Base-by-base conservation (phyloP, 345 rosid species). In the Ceriops tagal region DNA sequence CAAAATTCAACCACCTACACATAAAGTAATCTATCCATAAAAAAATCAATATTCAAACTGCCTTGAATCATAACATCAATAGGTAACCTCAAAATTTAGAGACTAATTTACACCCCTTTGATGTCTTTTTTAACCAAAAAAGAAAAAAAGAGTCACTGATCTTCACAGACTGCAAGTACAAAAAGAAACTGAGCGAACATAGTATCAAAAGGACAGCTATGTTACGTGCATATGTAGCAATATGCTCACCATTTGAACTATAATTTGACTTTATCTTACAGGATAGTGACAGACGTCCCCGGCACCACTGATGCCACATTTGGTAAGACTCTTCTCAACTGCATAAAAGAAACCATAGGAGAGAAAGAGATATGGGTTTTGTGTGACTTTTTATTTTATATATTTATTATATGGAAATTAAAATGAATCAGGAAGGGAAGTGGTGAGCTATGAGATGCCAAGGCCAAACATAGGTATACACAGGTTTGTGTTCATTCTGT, bases 391-490 rank as follows among this genome's bases (percentile, higher is more conserved):
- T 43, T 13, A 5, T 43, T 43, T 43, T 43, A 43, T 32, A 32
- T 32, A 32, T 9, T 10, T 39, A 39, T 28, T 28, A 28, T 55
- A 11, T 22, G 59, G 59, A 26, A 55, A 21, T 55, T 21, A 8
- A 22, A 13, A 67, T 21, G 20, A 64, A 28, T 8, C 81, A 93
- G 97, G 97, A 62, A 87, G 76, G 49, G 97, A 91, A 68, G 68
- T 80, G 66, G 81, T 91, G 81, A 84, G 71, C 75, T 93, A 93
- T 70, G 98, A 93, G 75, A 86, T 85, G 82, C 96, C 97, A 22
- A 77, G 86, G 85, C 98, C 98, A 37, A 91, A 83, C 84, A 93
- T 93, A 71, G 98, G 98, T 64, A 93, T 93, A 35, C 98, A 93
- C 75, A 84, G 98, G 81, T 93, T 83, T 56, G 97, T 87, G 80